These are phyloP conservation scores for Pythium pyrilobum DNA, from an alignment of 352 stramenopile genomes.

Conservation along the genomic window DNA sequence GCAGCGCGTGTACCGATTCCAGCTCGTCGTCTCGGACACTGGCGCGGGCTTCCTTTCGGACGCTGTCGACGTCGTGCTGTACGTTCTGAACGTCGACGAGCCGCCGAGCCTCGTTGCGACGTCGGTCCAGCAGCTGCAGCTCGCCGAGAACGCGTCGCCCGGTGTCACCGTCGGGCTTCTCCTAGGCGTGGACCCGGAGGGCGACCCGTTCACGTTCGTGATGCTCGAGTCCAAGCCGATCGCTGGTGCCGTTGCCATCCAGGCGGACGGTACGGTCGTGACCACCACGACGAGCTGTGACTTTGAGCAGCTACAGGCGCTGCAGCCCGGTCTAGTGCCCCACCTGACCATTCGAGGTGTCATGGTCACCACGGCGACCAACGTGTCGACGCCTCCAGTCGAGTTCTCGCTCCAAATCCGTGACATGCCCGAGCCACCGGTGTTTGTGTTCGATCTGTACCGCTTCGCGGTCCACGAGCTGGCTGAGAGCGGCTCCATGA, in stretches of 20 bases:
- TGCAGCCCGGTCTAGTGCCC: background rate
- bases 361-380: background rate
- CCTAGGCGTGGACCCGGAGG: constrained; percentile 39
- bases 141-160: constrained; percentile 31
- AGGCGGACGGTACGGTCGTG: constrained; percentile 2
- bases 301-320: constrained; percentile 8
- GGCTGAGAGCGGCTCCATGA: constrained; percentile 18
- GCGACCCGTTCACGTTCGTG: constrained; percentile 34
- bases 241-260: constrained; percentile 9
- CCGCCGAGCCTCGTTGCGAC: constrained; percentile 25
- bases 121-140: constrained; percentile 22
- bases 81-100: constrained; percentile 44
- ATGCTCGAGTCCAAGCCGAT: constrained; percentile 26
- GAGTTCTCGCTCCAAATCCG: constrained; percentile 18
- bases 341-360: constrained; percentile 9
- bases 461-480: constrained; percentile 41
- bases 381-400: constrained; percentile 7
- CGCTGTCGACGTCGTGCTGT: constrained; percentile 36
- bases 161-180: constrained; percentile 26
- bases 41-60: constrained; percentile 37
- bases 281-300: constrained; percentile 8
- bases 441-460: constrained; percentile 19
- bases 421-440: constrained; percentile 22
- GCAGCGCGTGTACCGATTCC: constrained; percentile 26
- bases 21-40: constrained; percentile 43